Evolutionary conservation across 305 asterid species (phyloP).

Genomic region (Solanum hybrid): DNA sequence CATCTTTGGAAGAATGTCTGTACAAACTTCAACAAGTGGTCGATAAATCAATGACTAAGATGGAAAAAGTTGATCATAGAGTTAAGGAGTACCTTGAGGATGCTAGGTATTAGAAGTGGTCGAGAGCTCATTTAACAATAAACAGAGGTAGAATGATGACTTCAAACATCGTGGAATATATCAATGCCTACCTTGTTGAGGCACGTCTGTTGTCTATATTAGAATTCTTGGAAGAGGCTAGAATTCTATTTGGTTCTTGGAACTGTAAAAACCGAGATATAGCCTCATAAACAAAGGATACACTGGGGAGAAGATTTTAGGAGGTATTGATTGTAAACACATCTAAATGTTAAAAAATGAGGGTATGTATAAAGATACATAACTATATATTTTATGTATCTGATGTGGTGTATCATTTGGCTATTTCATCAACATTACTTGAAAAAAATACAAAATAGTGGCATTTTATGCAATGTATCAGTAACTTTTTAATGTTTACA

Average conservation of each 20-base stretch:
- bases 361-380: background rate
- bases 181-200: background rate
- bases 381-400: background rate
- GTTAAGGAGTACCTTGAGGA: background rate
- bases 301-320: background rate
- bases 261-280: too few relatives aligned
- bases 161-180: too few relatives aligned
- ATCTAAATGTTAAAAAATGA: too few relatives aligned
- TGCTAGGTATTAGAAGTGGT: background rate
- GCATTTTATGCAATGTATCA: background rate
- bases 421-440: background rate
- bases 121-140: too few relatives aligned
- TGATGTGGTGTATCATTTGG: background rate
- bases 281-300: background rate
- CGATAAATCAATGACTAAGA: background rate
- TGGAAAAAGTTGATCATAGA: background rate
- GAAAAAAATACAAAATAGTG: background rate
- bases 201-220: background rate
- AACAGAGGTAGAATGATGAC: background rate
- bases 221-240: background rate
- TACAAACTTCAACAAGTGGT: background rate
- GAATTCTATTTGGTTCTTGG: background rate
- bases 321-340: background rate
- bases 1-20: background rate
- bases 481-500: background rate